Conservation (phyloP, 306 rosid genomes). For the Lathyrus aphaca region DNA sequence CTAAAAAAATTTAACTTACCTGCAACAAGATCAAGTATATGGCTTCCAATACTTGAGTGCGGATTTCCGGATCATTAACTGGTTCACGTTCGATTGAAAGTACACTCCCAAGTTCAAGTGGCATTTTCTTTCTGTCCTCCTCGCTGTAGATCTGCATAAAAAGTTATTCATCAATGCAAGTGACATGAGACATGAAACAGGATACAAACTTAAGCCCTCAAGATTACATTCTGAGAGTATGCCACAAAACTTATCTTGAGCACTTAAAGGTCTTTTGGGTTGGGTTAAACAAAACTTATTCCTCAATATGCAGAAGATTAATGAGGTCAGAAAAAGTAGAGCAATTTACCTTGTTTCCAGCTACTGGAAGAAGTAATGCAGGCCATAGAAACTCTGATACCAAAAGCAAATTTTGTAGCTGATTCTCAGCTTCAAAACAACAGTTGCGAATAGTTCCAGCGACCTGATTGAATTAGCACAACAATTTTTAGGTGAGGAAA, state of each 20-base stretch:
- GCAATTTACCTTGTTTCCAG: conserved; percentile 77
- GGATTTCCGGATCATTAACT: conserved; percentile 77
- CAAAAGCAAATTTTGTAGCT: conserved; percentile 84
- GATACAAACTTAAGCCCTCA: conserved; percentile 2
- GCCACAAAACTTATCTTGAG: background rate
- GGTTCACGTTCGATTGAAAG: conserved; percentile 92
- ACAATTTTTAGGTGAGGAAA: conserved; percentile 31
- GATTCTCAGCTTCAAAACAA: conserved; percentile 87
- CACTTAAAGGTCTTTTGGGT: conserved; percentile 7
- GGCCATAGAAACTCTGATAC: conserved; percentile 99
- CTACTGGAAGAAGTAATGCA: conserved; percentile 92
- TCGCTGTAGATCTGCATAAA: conserved; percentile 66
- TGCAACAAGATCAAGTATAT: conserved; percentile 81
- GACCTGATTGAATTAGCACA: conserved; percentile 55
- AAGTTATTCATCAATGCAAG: conserved; percentile 33
- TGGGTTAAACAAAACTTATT: background rate
- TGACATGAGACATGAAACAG: conserved; percentile 2
- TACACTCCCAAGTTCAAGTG: conserved; percentile 84
- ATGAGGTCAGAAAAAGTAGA: conserved; percentile 37
- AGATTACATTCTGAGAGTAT: conserved; percentile 21
- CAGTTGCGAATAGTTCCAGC: conserved; percentile 94
- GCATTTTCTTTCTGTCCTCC: conserved; percentile 86
- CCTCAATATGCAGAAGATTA: conserved; percentile 33
- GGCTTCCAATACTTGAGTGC: conserved; percentile 82
- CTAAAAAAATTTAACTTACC: conserved; percentile 44